These are phyloP conservation scores for Solanum arcanum DNA, from an alignment of 257 asterid species.

Conservation along the genomic window DNA sequence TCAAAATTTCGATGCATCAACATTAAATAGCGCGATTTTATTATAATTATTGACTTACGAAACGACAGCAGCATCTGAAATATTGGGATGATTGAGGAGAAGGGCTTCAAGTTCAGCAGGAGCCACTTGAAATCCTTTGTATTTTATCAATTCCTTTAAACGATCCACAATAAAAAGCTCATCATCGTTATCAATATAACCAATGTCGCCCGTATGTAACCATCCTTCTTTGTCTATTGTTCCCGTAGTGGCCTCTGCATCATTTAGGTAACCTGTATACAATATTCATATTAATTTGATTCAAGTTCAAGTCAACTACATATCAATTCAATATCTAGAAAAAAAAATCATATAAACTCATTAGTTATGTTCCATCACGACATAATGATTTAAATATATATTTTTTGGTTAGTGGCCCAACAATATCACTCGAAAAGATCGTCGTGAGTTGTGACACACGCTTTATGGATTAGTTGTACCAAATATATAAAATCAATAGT, in stretches of 20 bases:
- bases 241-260: slow-evolving; percentile 41
- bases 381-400: not conserved
- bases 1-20: not conserved
- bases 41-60: slow-evolving; percentile 31
- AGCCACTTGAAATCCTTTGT: slow-evolving; percentile 90
- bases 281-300: not conserved
- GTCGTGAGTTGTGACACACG: not conserved
- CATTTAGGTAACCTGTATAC: slow-evolving; percentile 60
- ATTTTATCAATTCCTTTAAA: slow-evolving; percentile 65
- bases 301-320: not conserved
- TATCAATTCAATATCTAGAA: not conserved
- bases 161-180: slow-evolving; percentile 92
- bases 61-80: slow-evolving; percentile 80
- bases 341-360: not conserved
- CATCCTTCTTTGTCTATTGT: slow-evolving; percentile 87
- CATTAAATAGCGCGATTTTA: not conserved
- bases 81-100: slow-evolving; percentile 49
- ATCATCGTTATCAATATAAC: slow-evolving; percentile 66
- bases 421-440: not conserved
- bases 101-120: slow-evolving; percentile 93
- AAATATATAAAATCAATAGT: not conserved
- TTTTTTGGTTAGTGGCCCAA: not conserved
- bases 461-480: not conserved
- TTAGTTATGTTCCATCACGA: not conserved
- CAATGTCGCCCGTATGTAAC: slow-evolving; percentile 88